These are phyloP conservation scores for Sphagnum contortum DNA, from an alignment of 225 moss, liverwort and hornwort genomes.

Conservation along the genomic window DNA sequence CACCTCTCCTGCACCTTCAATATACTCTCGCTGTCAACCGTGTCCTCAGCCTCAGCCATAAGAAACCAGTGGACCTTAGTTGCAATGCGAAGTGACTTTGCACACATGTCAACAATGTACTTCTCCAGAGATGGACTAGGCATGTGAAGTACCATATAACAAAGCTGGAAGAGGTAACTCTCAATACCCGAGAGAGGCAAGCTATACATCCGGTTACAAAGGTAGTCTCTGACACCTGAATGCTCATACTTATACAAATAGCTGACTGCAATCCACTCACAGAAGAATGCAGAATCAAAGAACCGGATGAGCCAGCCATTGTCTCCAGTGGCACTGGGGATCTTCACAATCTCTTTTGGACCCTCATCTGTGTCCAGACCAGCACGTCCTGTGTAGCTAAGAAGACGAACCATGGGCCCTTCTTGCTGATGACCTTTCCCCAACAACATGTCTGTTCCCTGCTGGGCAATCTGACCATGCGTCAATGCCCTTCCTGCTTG, in stretches of 20 bases:
- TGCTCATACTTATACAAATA: conserved; percentile 99
- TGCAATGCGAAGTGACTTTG: conserved; percentile 96
- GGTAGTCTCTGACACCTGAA: conserved; percentile 92
- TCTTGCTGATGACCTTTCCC: conserved; percentile 35
- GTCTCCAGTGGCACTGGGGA: conserved; percentile 68
- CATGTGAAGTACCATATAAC: conserved; percentile 98
- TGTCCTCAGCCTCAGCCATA: conserved; percentile 86
- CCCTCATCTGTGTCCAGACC: conserved; percentile 50
- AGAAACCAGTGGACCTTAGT: conserved; percentile 99
- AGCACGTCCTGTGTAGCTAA: conserved; percentile 76
- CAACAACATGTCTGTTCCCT: conserved; percentile 29
- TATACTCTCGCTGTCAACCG: conserved; percentile 61
- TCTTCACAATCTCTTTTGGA: conserved; percentile 69
- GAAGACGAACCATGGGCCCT: conserved; percentile 91
- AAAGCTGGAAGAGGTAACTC: conserved; percentile 89
- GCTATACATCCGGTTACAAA: conserved; percentile 97
- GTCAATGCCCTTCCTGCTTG: conserved; percentile 26
- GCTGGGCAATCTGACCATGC: conserved; percentile 20
- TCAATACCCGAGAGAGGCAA: conserved; percentile 89
- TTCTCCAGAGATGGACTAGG: conserved; percentile 93
- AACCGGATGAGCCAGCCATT: conserved; percentile 99
- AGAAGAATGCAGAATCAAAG: conserved; percentile 97
- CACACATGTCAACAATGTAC: conserved; percentile 96
- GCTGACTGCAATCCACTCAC: conserved; percentile 99
- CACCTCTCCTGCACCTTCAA: conserved; percentile 75